Evolutionary conservation across 495 filamentous ascomycete species (phyloP).

Genomic region (Penicillium cataractarum): DNA sequence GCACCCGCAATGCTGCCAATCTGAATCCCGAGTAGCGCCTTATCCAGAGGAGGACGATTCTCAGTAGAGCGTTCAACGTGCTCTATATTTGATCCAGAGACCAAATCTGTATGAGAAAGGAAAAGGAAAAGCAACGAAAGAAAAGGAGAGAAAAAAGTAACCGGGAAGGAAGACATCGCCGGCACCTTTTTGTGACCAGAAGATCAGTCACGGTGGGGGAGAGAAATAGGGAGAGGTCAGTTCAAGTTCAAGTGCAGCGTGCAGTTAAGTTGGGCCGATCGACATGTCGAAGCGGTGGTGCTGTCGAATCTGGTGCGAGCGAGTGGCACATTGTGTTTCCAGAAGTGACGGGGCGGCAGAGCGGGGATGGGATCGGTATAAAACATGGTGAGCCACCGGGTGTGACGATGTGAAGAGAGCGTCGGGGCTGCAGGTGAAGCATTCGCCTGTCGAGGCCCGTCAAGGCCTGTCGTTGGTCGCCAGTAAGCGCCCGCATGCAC

Average conservation of each 20-base stretch:
- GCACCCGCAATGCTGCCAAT: constrained; percentile 79
- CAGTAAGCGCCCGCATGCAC: constrained; percentile 41
- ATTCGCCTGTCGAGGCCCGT: constrained; percentile 10
- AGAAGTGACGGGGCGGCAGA: constrained; percentile 27
- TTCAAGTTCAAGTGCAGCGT: constrained; percentile 24
- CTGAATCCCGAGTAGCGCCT: constrained; percentile 67
- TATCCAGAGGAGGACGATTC: constrained; percentile 42
- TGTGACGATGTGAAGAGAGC: constrained; percentile 39
- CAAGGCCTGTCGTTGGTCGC: constrained; percentile 35
- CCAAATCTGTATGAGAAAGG: constrained; percentile 13
- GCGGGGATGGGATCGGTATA: constrained; percentile 30
- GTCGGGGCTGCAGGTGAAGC: constrained; percentile 19
- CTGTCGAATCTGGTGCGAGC: constrained; percentile 24
- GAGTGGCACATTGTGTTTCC: constrained; percentile 27
- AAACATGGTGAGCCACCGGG: constrained; percentile 27
- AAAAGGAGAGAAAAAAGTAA: constrained; percentile 15
- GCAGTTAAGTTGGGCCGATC: constrained; percentile 28
- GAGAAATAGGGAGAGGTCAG: constrained; percentile 7
- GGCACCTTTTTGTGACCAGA: constrained; percentile 19
- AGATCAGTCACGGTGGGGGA: constrained; percentile 19
- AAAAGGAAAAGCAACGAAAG: constrained; percentile 17
- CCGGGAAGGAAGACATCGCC: constrained; percentile 25
- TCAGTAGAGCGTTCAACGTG: constrained; percentile 17
- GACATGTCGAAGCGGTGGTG: constrained; percentile 24
- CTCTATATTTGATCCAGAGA: constrained; percentile 12